Conservation (phyloP, 371 early-diverging fungal genomes). For the Apophysomyces variabilis region DNA sequence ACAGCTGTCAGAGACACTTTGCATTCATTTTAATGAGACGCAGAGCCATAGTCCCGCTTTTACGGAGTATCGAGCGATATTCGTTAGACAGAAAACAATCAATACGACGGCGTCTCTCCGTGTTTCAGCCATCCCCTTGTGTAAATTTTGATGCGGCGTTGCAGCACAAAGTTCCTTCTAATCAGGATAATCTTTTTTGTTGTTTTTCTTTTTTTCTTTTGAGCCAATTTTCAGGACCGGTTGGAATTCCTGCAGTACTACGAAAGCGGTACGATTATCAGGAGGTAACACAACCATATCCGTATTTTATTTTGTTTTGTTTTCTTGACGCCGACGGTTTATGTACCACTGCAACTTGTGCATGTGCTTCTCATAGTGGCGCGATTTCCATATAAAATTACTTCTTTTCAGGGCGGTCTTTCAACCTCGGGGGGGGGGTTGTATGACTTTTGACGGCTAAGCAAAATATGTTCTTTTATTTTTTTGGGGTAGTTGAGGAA, state of each 20-base stretch:
- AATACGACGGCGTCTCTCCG: too few relatives aligned
- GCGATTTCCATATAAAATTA: conserved; percentile 8
- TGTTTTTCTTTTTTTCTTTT: too few relatives aligned
- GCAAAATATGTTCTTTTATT: not conserved
- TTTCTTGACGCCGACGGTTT: not conserved
- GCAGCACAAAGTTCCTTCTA: too few relatives aligned
- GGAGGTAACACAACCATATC: not conserved
- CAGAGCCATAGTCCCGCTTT: too few relatives aligned
- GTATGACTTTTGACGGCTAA: not conserved
- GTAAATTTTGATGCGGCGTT: too few relatives aligned
- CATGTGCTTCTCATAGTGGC: conserved; percentile 5
- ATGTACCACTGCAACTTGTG: not conserved
- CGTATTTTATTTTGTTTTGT: not conserved
- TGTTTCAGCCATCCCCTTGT: too few relatives aligned
- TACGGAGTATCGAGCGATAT: too few relatives aligned
- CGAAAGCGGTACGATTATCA: not conserved
- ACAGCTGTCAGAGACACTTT: too few relatives aligned
- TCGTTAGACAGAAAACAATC: too few relatives aligned
- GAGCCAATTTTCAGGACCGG: too few relatives aligned
- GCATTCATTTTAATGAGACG: too few relatives aligned
- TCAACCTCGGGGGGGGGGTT: not conserved
- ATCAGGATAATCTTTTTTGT: too few relatives aligned
- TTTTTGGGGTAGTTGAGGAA: not conserved
- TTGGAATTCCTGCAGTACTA: not conserved
- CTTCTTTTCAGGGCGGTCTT: not conserved